A percentile compares a stretch with the other conserved stretches of the same genome.
Conservation (phyloP, 768 basidiomycete genomes). For the Cystobasidium onofrii region DNA sequence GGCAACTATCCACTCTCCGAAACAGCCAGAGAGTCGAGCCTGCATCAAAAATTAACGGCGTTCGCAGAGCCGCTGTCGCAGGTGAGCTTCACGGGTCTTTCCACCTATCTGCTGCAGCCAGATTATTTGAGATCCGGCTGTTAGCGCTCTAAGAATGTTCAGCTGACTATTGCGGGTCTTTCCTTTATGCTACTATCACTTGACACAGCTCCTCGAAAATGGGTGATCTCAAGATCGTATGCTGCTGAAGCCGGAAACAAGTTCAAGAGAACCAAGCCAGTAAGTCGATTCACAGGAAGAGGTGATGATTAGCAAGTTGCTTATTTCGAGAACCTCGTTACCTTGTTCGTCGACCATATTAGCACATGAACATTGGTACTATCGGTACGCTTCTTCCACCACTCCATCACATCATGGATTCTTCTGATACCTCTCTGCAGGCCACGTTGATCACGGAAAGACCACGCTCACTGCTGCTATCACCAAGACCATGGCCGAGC, state of each 20-base stretch:
- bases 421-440: conserved; percentile 21
- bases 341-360: conserved; percentile 44
- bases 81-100: not conserved
- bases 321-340: no score
- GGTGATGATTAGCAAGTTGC: no score
- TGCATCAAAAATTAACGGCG: conserved; percentile 22
- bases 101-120: no score
- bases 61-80: conserved; percentile 1
- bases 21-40: conserved; percentile 1
- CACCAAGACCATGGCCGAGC: conserved; percentile 77
- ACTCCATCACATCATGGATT: not conserved
- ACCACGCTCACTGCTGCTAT: conserved; percentile 93
- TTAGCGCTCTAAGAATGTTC: no score
- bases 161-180: not conserved
- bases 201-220: conserved; percentile 18
- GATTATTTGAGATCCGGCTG: no score
- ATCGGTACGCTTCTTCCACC: conserved; percentile 53
- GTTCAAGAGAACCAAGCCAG: conserved; percentile 39
- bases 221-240: conserved; percentile 32
- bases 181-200: not conserved
- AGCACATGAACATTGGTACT: conserved; percentile 92
- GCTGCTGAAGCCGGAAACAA: conserved; percentile 41
- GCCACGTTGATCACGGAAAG: conserved; percentile 66
- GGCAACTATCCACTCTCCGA: conserved; percentile 11
- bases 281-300: not conserved